Evolutionary conservation across 306 rosid genomes (phyloP), one percentile per base, ranked within the genome.

Genomic region (Cicer chorassanicum): DNA sequence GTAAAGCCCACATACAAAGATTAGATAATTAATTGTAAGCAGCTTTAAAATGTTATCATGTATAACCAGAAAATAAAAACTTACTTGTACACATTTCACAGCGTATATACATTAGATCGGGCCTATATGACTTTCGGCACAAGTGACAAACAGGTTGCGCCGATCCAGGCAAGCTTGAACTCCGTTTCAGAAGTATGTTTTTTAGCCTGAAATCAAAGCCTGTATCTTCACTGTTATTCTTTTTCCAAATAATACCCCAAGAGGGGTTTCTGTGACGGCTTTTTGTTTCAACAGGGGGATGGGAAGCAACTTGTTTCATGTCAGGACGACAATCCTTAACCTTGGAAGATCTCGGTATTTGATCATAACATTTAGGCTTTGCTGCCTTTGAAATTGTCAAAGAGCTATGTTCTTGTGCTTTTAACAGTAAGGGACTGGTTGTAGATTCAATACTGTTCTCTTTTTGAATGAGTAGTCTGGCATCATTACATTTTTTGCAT

Each of bases 241-340:
- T 77, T 89, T 89, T 91, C 97, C 97, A 89, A 69, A 89, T 89
- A 76, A 91, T 54, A 59, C 97, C 95, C 95, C 97, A 89, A 50
- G 89, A 86, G 76, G 86, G 77, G 19, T 11, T 70, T 81, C 54
- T 83, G 16, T 77, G 65, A 9, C 83, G 83, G 64, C 78, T 83
- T 81, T 88, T 89, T 39, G 80, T 46, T 70, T 87, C 84, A 71
- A 74, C 16, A 79, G 68, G 53, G 53, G 88, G 75, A 14, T 66
- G 80, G 65, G 82, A 81, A 77, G 85, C 46, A 63, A 63, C 81
- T 77, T 68, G 83, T 73, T 85, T 88, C 73, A 62, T 46, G 79
- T 64, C 86, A n/a, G 81, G 73, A 54, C 16, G 41, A 66, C 82
- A 62, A 76, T 81, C 86, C 56, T 68, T 82, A 5, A 53, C 57